Evolutionary conservation across 2,329 filamentous ascomycete species (phyloP).

Genomic region (Beauveria varroae): DNA sequence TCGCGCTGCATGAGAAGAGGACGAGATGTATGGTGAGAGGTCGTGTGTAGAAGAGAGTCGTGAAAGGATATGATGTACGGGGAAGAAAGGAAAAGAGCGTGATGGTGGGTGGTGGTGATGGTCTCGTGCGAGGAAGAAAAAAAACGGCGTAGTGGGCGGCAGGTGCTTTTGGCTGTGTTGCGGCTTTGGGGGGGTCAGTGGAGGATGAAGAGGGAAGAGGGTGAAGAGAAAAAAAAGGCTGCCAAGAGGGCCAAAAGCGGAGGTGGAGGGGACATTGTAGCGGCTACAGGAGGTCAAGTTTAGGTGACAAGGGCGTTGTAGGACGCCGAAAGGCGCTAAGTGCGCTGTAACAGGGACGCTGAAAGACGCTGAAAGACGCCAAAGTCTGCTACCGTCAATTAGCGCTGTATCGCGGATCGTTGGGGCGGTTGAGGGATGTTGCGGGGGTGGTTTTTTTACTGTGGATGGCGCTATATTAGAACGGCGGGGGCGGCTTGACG

Average conservation of each 20-base stretch:
- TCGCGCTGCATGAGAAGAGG: background rate
- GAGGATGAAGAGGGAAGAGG: background rate
- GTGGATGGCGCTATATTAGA: background rate
- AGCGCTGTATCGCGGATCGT: background rate
- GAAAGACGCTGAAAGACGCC: background rate
- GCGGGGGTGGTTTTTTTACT: background rate
- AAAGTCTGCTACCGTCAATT: too few relatives aligned
- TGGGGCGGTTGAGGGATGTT: background rate
- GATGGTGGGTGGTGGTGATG: constrained; percentile 8
- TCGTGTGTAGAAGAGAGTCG: background rate
- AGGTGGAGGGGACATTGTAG: background rate
- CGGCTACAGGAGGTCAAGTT: background rate
- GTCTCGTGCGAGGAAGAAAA: constrained; percentile 4
- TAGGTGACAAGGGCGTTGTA: background rate
- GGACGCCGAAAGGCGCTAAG: background rate
- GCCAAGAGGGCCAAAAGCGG: background rate
- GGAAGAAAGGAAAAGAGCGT: background rate
- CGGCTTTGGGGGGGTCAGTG: background rate
- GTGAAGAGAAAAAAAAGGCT: background rate
- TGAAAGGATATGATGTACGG: background rate
- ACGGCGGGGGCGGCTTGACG: background rate
- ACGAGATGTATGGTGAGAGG: background rate
- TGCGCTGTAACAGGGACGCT: background rate
- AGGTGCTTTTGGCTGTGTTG: background rate
- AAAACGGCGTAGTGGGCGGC: background rate